A percentile compares a stretch with the other conserved stretches of the same genome.
Conservation (phyloP, 306 rosid genomes). For the Citrullus mucosospermus region DNA sequence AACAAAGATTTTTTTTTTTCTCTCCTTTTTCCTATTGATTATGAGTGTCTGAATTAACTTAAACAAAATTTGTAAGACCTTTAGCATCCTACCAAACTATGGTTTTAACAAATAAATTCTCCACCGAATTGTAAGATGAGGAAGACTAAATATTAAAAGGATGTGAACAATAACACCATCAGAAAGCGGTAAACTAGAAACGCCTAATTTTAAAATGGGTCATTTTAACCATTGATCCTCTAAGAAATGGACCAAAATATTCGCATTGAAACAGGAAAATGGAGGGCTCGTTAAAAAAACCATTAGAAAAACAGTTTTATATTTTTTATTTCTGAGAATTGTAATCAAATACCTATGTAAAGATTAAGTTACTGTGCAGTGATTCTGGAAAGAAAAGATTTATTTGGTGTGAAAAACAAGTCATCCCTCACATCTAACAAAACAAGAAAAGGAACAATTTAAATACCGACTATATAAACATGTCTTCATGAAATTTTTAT, state of each 20-base stretch:
- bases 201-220: neutral
- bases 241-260: neutral
- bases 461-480: neutral
- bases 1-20: neutral
- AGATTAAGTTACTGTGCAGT: neutral
- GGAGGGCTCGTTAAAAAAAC: too few species aligned
- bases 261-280: neutral
- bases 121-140: too few species aligned
- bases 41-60: neutral
- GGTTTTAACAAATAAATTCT: neutral
- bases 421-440: neutral
- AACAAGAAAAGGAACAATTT: neutral
- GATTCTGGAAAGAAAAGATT: neutral
- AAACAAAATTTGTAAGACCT: neutral
- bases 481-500: neutral
- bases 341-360: too few species aligned
- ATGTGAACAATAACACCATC: too few species aligned
- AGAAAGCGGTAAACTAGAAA: neutral
- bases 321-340: too few species aligned
- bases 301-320: too few species aligned
- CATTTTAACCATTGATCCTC: neutral
- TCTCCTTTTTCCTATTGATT: neutral
- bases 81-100: neutral
- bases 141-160: too few species aligned
- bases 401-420: neutral